phyloP scores from a whole-genome alignment of 371 early-diverging fungal species.

The Mortierella sp. region DNA sequence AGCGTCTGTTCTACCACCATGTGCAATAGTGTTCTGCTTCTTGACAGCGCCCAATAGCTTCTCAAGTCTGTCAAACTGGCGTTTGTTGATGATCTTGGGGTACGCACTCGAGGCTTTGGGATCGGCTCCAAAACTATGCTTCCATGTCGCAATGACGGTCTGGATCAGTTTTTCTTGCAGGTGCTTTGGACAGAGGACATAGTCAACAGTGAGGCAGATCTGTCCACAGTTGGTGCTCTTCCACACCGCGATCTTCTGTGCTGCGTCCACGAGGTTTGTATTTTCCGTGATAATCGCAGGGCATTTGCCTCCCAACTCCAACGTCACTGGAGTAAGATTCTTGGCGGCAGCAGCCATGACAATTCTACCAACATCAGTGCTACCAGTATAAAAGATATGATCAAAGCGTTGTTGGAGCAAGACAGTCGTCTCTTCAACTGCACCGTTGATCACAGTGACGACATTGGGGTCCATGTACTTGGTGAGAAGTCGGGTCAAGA shows the following conservation, averaged over 20 bases:
- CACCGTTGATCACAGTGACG: conserved; percentile 82
- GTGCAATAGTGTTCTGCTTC: conserved; percentile 46
- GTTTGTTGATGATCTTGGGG: conserved; percentile 74
- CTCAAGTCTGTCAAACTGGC: conserved; percentile 75
- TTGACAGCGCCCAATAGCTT: conserved; percentile 64
- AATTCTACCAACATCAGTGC: conserved; percentile 79
- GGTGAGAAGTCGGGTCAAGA: conserved; percentile 61
- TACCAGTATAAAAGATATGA: conserved; percentile 93
- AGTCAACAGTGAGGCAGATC: conserved; percentile 87
- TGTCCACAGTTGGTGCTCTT: conserved; percentile 80
- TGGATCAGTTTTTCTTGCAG: conserved; percentile 61
- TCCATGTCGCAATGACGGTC: conserved; percentile 60
- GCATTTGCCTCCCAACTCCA: conserved; percentile 91
- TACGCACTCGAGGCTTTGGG: conserved; percentile 62
- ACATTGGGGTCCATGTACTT: conserved; percentile 72
- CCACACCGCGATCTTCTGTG: conserved; percentile 79
- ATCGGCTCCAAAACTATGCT: conserved; percentile 63
- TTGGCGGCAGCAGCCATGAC: conserved; percentile 84
- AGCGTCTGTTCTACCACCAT: conserved; percentile 57
- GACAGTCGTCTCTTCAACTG: conserved; percentile 77
- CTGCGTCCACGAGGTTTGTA: conserved; percentile 71
- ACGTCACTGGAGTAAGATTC: conserved; percentile 80
- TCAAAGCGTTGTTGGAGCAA: conserved; percentile 82
- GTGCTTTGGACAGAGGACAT: conserved; percentile 73
- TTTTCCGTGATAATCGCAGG: conserved; percentile 79